Evolutionary conservation across 1,284 basidiomycete species (phyloP), one percentile per base, ranked within the genome.

Genomic region (Puccinia polysora): DNA sequence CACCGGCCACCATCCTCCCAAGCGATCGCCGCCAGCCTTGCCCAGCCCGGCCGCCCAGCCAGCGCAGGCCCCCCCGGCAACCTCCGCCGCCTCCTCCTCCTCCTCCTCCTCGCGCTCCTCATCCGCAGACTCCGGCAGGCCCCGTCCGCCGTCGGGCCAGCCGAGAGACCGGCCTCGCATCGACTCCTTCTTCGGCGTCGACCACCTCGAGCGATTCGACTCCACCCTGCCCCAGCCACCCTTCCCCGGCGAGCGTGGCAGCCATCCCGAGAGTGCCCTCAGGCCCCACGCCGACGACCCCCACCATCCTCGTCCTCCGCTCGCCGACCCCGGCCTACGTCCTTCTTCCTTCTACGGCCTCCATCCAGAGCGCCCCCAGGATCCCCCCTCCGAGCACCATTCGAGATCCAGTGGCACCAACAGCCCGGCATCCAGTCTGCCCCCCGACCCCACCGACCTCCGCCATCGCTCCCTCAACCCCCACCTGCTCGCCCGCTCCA

Each of bases 301-400:
- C 20, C 56, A 4, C 15, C 32, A 58, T 40, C 14, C 34, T 8
- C 20, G 25, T 40, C 30, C 34, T 2, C 59, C n/a, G 6, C 25
- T 38, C 56, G 30, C 40, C 52, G 2, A 49, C 23, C 50, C 40
- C 4, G 30, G 32, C 59, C 59, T 62, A 6, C 38, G 65, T 2
- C 65, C 65, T 28, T 68, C 65, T 6, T 68, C 65, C 8, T 68
- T 68, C 30, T 68, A 68, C 18, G 65, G 65, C 0, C 28, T 68
- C 45, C 34, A 45, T 15, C 25, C n/a, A 23, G 30, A 6, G 4
- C 56, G 53, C 45, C 53, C 38, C 32, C 4, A 59, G 28, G 5
- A 55, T 45, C 49, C 53, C 50, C 56, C 7, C 15, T 12, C 40
- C n/a, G 32, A 64, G 38, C 36, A 30, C 28, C n/a, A 28, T 14